Base-by-base conservation (phyloP, 805 yeast genomes). In the Schwanniomyces polymorphus region DNA sequence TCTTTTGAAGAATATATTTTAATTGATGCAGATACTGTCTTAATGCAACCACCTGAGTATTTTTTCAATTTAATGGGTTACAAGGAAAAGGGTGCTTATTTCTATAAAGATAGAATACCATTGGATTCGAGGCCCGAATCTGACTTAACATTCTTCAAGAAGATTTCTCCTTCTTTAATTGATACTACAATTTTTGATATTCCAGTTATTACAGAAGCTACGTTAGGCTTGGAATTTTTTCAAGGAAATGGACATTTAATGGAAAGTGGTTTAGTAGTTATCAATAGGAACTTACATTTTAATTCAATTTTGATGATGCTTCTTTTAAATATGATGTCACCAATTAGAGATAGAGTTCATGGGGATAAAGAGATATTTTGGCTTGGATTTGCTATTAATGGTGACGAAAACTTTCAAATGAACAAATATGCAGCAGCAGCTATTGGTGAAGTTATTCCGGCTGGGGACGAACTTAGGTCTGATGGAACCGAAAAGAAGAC, bases 1-100 rank as follows among this genome's bases (percentile, higher is more conserved):
- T 75, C 84, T 1, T 81, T 77, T 56, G 82, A 79, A 53, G 84
- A 81, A 45, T 74, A 72, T 63, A 68, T 81, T 34, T 60, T 81
- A 53, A 55, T 81, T 49, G 85, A 81, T 61, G 79, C 85, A 3
- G 85, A 80, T 57, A 63, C 78, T 0, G 70, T 76, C 9, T 54
- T 74, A 41, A 53, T 68, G 11, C 61, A 63, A 46, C 55, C 47
- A 23, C 68, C 70, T 4, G 58, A 59, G 17, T 55, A 49, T 41
- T 67, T 63, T 52, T 67, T 68, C 53, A 53, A 63, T 3, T 45
- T 64, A 25, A 49, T 56, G 21, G 70, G 70, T 23, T 73, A 66
- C 40, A 44, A 51, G 7, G 49, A 58, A 10, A 62, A 61, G 3
- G 75, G 75, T 1, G 68, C 78, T 0, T 66, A 51, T 28, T 69